A percentile compares a stretch with the other conserved stretches of the same genome.
These are phyloP conservation scores for Hyphodiscus hymeniophilus DNA, from an alignment of 495 filamentous ascomycete genomes.

Conservation along the genomic window DNA sequence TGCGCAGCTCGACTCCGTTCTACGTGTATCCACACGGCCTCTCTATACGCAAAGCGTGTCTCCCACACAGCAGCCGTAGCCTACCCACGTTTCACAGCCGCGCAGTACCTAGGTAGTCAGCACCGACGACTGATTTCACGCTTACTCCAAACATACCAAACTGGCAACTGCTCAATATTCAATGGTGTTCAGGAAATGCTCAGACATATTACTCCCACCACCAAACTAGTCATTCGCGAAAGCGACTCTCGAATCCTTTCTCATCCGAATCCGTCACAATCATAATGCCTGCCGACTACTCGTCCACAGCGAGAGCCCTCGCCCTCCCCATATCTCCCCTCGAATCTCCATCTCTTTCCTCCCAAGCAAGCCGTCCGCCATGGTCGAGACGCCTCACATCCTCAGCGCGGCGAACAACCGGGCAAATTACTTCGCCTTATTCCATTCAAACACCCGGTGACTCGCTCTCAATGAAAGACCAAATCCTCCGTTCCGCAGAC, in stretches of 20 bases:
- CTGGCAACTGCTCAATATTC: too few species aligned
- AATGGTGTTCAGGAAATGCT: too few species aligned
- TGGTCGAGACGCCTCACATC: slow-evolving; percentile 28
- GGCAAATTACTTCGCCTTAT: too few species aligned
- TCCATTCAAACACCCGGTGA: slow-evolving; percentile 20
- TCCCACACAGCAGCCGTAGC: too few species aligned
- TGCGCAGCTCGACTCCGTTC: too few species aligned
- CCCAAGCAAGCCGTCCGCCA: slow-evolving; percentile 8
- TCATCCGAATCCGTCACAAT: background rate
- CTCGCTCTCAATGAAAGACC: slow-evolving; percentile 31
- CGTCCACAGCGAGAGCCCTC: slow-evolving; percentile 56
- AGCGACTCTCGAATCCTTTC: background rate
- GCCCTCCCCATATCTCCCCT: slow-evolving; percentile 49
- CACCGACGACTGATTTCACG: background rate
- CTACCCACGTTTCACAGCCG: too few species aligned
- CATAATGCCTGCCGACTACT: slow-evolving; percentile 49
- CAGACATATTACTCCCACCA: too few species aligned
- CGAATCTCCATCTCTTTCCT: slow-evolving; percentile 16
- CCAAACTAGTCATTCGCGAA: background rate
- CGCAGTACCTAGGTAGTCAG: background rate
- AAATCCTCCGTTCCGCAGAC: slow-evolving; percentile 36
- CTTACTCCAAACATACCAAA: background rate
- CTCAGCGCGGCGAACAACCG: slow-evolving; percentile 24
- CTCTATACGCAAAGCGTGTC: too few species aligned
- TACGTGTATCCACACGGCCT: too few species aligned